Base-by-base conservation (phyloP, 2,329 filamentous ascomycete species). In the Botrytis aclada region DNA sequence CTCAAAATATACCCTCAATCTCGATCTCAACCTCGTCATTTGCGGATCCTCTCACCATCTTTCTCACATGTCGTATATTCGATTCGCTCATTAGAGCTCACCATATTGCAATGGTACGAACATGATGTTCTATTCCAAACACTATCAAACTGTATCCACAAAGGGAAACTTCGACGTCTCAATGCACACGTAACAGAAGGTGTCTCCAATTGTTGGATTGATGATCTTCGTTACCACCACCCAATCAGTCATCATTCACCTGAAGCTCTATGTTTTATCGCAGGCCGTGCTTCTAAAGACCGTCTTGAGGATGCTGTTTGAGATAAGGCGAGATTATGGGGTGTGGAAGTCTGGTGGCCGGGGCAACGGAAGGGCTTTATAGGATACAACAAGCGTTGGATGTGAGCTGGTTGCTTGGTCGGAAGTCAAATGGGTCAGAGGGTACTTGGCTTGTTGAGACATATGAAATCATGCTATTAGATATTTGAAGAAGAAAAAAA, bases 101-200 rank as follows among this genome's bases (percentile, higher is more conserved):
- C 63, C 4, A 64, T 79, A 10, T 12, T 64, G 12, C 47, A 78
- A 8, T 81, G 76, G 79, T 77, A 72, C 78, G 78, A 63, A 51
- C 65, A 12, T 56, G 70, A 20, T 64, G 5, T 1, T 60, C 80
- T 22, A 51, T 76, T 9, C 77, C 75, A 1, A 47, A 74, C 4
- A 22, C 80, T 3, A 75, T 78, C 45, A 76, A 77, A 37, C 51
- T 78, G 76, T 71, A 77, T 80, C 14, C 70, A 79, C 22, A 76
- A 78, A 66, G 80, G 79, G 6, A 74, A 65, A 18, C 67, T 81
- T 29, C 76, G 78, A 61, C 43, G 71, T 4, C n/a, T 81, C 22
- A 75, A 78, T 56, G 69, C 79, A n/a, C 14, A 34, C 41, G 10
- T 65, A 14, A 18, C 20, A 45, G 62, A 18, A 54, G 14, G 14